Base-by-base conservation (phyloP, 192 early-diverging fungal species). In the Spinellus fusiger region DNA sequence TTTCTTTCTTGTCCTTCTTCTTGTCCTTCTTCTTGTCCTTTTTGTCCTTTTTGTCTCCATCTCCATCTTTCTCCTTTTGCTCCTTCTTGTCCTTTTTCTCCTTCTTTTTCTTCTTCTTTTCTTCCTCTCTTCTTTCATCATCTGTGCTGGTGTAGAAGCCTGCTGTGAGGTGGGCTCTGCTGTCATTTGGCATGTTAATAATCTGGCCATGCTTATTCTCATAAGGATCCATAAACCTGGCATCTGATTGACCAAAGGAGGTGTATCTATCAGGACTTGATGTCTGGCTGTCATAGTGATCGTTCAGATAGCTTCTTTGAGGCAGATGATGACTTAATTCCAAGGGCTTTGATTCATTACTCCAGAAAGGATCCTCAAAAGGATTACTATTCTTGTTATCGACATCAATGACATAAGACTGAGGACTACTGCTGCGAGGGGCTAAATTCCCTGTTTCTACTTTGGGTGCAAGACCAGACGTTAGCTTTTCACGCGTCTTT, bases 321-420 rank as follows among this genome's bases (percentile, higher is more conserved):
- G n/a, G n/a, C n/a, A n/a, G n/a, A n/a, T n/a, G n/a, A n/a, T n/a
- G n/a, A n/a, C n/a, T n/a, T n/a, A n/a, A n/a, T n/a, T n/a, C n/a
- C n/a, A n/a, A n/a, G n/a, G 40, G 3, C 13, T 18, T 44, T 3
- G 3, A n/a, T 12, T 44, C 40, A 18, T 18, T 44, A 44, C 10
- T 44, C 65, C 65, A 67, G 10, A 67, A 53, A 34, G 65, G 65
- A 55, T 67, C 65, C 16, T 37, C 65, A 55, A 67, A 67, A 33
- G 65, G 65, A 23, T 67, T 54, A 5, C 13, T 44, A 18, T 2
- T 44, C 40, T 10, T 44, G 10, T 44, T 18, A 12, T 44, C 40
- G 40, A 44, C 40, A 10, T 44, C 40, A 44, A 44, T 44, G 40
- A 44, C 40, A 44, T 44, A 44, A 44, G 40, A 44, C 40, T 44